These are phyloP conservation scores for Rosa rugosa DNA, from an alignment of 306 rosid genomes.

Conservation along the genomic window DNA sequence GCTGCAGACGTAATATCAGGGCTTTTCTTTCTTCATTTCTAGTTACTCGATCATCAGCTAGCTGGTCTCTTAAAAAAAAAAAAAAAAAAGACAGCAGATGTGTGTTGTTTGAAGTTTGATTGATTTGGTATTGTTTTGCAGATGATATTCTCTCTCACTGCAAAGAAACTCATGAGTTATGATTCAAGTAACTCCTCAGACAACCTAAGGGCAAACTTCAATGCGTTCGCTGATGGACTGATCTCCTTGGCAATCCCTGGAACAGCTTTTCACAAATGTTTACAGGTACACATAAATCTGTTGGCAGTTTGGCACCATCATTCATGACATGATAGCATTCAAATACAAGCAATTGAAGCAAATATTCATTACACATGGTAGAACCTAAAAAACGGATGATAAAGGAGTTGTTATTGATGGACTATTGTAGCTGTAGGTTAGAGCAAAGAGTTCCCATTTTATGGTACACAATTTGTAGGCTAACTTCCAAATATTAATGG, in stretches of 20 bases:
- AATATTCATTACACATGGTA: too few relatives aligned
- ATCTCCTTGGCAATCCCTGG: conserved; percentile 84
- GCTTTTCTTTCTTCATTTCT: background rate
- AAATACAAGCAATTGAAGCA: too few relatives aligned
- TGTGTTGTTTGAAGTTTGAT: background rate
- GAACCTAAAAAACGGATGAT: background rate
- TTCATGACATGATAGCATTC: background rate
- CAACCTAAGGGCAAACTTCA: conserved; percentile 68
- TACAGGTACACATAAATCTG: conserved; percentile 49
- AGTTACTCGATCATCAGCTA: too few relatives aligned
- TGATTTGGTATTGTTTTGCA: conserved; percentile 35
- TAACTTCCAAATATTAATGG: too few relatives aligned
- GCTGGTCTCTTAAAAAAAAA: too few relatives aligned
- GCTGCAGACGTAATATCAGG: conserved; percentile 39
- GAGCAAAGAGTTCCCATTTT: too few relatives aligned
- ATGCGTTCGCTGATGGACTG: conserved; percentile 81
- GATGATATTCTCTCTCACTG: conserved; percentile 95
- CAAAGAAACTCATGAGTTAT: conserved; percentile 82
- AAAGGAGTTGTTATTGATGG: too few relatives aligned
- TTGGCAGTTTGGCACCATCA: background rate
- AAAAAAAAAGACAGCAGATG: too few relatives aligned
- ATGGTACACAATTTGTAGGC: too few relatives aligned
- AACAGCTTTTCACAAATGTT: conserved; percentile 80
- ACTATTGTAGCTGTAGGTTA: too few relatives aligned
- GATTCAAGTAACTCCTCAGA: conserved; percentile 58